Evolutionary conservation across 768 basidiomycete species (phyloP).

Genomic region (Rhodotorula sphaerocarpa): DNA sequence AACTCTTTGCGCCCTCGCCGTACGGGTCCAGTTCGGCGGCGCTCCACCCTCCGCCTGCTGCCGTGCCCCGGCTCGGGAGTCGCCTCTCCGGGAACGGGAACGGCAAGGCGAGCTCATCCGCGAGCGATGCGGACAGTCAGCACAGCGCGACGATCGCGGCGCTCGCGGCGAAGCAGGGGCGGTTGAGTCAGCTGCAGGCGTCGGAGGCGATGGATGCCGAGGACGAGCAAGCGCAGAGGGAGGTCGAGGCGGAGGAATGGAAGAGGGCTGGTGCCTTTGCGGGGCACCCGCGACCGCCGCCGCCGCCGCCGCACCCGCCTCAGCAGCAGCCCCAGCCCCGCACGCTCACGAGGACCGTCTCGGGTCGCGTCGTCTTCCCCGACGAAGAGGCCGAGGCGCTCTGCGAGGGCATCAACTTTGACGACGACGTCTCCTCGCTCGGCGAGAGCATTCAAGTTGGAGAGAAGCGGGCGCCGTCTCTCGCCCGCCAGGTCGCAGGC

Average conservation of each 20-base stretch:
- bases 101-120: constrained; percentile 4
- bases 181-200: background rate
- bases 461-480: background rate
- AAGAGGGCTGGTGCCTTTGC: too few species aligned
- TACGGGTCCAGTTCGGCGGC: too few species aligned
- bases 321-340: too few species aligned
- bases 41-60: background rate
- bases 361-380: background rate
- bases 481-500: background rate
- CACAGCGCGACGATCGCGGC: constrained; percentile 22
- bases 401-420: constrained; percentile 9
- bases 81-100: background rate
- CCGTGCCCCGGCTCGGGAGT: background rate
- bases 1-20: background rate
- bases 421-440: background rate
- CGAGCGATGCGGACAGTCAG: constrained; percentile 17
- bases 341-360: too few species aligned
- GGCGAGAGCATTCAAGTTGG: background rate
- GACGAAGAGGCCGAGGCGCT: constrained; percentile 3
- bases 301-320: too few species aligned
- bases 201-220: background rate
- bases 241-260: too few species aligned
- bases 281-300: too few species aligned
- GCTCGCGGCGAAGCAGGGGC: background rate
- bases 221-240: too few species aligned